Evolutionary conservation across 495 filamentous ascomycete genomes (phyloP).

Genomic region (Podospora pseudocomata): DNA sequence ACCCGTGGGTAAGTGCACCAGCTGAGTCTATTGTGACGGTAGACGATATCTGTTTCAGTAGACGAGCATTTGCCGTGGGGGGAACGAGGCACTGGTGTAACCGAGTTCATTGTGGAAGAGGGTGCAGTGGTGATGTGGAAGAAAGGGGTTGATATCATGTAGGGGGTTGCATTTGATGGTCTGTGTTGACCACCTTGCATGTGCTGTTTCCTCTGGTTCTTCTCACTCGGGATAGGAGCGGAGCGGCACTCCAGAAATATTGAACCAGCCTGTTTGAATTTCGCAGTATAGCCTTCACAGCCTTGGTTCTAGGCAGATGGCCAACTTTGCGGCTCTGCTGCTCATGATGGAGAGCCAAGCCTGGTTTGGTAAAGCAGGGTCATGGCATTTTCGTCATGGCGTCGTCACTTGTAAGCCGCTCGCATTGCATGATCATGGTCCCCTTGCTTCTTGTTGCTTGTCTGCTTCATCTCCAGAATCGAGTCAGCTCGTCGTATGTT

Average conservation of each 20-base stretch:
- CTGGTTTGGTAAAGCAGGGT: too few relatives aligned
- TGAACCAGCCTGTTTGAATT: neutral
- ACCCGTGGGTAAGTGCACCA: neutral
- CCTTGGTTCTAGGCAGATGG: neutral
- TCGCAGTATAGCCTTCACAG: neutral
- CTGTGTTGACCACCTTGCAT: neutral
- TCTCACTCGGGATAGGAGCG: too few relatives aligned
- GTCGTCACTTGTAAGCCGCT: too few relatives aligned
- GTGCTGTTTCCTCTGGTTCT: neutral
- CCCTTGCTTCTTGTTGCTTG: too few relatives aligned
- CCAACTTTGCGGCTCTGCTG: neutral
- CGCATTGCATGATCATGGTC: too few relatives aligned
- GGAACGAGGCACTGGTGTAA: neutral
- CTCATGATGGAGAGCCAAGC: neutral
- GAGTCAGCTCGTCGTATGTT: neutral
- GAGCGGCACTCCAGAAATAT: too few relatives aligned
- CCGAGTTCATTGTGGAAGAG: neutral
- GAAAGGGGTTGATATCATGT: neutral
- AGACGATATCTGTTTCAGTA: neutral
- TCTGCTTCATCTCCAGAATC: neutral
- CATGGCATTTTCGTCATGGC: too few relatives aligned
- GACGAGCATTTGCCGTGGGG: neutral
- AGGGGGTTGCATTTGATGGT: neutral
- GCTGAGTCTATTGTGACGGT: neutral
- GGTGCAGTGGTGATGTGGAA: neutral